Evolutionary conservation across 2,329 filamentous ascomycete species (phyloP).

Genomic region (Sporothrix variecibatus): DNA sequence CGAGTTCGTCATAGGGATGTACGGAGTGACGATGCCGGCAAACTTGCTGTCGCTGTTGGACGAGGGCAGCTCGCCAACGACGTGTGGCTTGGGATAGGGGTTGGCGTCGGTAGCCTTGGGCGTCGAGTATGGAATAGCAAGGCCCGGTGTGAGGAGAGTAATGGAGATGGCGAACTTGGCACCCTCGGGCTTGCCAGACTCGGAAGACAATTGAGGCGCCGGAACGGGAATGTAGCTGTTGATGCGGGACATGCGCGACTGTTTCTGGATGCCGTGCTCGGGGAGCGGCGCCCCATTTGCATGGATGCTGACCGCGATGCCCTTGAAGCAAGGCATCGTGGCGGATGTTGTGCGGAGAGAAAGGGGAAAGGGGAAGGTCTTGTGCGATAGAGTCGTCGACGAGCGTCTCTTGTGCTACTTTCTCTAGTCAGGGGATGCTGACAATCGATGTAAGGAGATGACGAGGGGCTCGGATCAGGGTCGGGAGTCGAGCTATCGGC

Average conservation of each 20-base stretch:
- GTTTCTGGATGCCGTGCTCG: slow-evolving; percentile 93
- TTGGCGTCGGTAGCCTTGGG: slow-evolving; percentile 76
- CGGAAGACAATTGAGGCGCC: slow-evolving; percentile 73
- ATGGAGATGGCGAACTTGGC: slow-evolving; percentile 98
- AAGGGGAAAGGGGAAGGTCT: neutral
- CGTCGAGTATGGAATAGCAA: slow-evolving; percentile 89
- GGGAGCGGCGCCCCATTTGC: slow-evolving; percentile 75
- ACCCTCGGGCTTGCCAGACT: slow-evolving; percentile 78
- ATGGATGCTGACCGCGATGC: slow-evolving; percentile 97
- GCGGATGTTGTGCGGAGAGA: neutral
- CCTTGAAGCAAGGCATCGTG: slow-evolving; percentile 94
- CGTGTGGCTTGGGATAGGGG: slow-evolving; percentile 76
- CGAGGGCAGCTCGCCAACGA: slow-evolving; percentile 39
- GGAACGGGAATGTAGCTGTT: slow-evolving; percentile 97
- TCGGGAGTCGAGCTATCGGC: neutral
- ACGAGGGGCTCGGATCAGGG: neutral
- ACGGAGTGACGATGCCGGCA: slow-evolving; percentile 69
- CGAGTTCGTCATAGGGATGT: slow-evolving; percentile 88
- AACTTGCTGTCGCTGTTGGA: slow-evolving; percentile 50
- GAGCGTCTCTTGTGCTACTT: neutral
- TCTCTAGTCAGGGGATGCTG: neutral
- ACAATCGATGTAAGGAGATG: neutral
- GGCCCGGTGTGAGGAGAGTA: slow-evolving; percentile 83
- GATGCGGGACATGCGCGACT: slow-evolving; percentile 87
- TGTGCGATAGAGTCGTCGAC: neutral